phyloP scores from a whole-genome alignment of 805 yeast genomes.

The Candida insectalens region DNA sequence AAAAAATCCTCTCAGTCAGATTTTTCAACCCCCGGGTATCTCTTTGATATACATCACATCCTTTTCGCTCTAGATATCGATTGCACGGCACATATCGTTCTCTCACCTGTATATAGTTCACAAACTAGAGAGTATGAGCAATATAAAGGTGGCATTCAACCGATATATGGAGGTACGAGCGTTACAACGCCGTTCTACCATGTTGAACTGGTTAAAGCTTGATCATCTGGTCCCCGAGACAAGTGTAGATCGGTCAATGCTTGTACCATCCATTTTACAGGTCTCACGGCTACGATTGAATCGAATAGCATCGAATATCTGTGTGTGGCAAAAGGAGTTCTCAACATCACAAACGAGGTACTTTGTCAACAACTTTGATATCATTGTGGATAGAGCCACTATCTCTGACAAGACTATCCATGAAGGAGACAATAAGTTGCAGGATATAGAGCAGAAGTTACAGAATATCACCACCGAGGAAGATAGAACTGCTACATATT shows the following conservation, averaged over 20 bases:
- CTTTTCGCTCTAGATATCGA: not conserved
- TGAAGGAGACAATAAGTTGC: conserved; percentile 5
- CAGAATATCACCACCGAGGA: conserved; percentile 1
- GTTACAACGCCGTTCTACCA: conserved; percentile 17
- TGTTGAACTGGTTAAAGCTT: conserved; percentile 18
- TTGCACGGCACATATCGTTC: not conserved
- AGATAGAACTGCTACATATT: conserved; percentile 5
- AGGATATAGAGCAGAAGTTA: conserved; percentile 2
- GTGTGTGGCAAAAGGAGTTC: conserved; percentile 11
- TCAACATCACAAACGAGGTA: conserved; percentile 13
- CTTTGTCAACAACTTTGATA: conserved; percentile 18
- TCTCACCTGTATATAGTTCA: not conserved
- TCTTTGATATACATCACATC: not conserved
- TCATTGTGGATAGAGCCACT: conserved; percentile 7
- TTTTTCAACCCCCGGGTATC: not conserved
- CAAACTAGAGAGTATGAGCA: conserved; percentile 11
- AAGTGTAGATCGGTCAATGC: conserved; percentile 1
- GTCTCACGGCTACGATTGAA: no score
- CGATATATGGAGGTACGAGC: conserved; percentile 17
- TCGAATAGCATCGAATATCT: no score
- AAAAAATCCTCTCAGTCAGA: not conserved
- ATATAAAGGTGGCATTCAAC: conserved; percentile 15
- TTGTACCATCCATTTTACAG: conserved; percentile 1
- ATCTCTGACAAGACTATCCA: conserved; percentile 3
- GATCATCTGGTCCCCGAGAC: conserved; percentile 4